A percentile compares a stretch with the other conserved stretches of the same genome.
phyloP scores from a whole-genome alignment of 768 basidiomycete species.

The Hypholoma fasciculare region DNA sequence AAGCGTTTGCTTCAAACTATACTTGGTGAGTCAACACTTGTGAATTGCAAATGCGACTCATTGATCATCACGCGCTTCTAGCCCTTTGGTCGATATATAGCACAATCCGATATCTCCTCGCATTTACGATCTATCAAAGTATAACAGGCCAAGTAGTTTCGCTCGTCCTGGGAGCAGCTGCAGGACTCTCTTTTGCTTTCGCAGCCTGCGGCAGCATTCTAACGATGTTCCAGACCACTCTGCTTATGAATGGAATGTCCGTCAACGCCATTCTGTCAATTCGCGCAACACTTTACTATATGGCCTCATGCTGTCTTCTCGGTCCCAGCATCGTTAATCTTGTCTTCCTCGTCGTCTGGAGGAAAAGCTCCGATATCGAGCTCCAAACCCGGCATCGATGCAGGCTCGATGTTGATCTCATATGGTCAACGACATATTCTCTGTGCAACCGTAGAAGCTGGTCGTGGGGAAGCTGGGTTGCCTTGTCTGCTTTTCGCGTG shows the following conservation, averaged over 20 bases:
- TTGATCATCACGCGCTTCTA: conserved; percentile 19
- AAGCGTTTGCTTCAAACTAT: conserved; percentile 35
- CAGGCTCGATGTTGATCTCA: conserved; percentile 62
- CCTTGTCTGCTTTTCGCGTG: conserved; percentile 52
- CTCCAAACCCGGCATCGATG: conserved; percentile 48
- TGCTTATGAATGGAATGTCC: conserved; percentile 36
- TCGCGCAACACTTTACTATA: conserved; percentile 37
- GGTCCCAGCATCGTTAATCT: conserved; percentile 58
- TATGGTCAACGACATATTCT: conserved; percentile 52
- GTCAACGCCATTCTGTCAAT: conserved; percentile 33
- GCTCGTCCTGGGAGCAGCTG: conserved; percentile 50
- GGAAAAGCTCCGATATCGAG: conserved; percentile 33
- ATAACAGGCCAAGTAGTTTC: conserved; percentile 42
- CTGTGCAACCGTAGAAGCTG: conserved; percentile 29
- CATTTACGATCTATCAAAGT: conserved; percentile 48
- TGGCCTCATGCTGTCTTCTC: conserved; percentile 49
- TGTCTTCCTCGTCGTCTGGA: conserved; percentile 57
- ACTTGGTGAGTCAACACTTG: conserved; percentile 32
- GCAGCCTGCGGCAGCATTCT: conserved; percentile 40
- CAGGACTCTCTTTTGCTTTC: conserved; percentile 44
- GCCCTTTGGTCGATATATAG: conserved; percentile 65
- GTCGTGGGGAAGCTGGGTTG: conserved; percentile 56
- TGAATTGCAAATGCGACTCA: neutral
- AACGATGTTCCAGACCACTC: conserved; percentile 40
- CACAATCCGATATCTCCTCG: conserved; percentile 63